These are phyloP conservation scores for Blastomyces emzantsi DNA, from an alignment of 2,329 filamentous ascomycete species.

Conservation along the genomic window DNA sequence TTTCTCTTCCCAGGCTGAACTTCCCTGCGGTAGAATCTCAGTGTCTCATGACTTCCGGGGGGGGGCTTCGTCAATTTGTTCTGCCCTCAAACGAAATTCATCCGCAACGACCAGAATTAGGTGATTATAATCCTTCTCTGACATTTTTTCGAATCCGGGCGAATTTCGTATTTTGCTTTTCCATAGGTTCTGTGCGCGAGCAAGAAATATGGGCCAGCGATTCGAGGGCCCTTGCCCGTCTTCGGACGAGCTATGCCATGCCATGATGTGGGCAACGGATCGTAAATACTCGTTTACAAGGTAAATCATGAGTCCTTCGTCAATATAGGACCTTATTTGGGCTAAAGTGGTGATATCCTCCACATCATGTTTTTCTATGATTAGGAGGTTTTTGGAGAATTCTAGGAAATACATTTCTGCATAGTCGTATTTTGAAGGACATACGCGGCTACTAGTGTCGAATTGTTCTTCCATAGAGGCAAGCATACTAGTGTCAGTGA, in stretches of 20 bases:
- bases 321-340: too few species aligned
- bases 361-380: not conserved
- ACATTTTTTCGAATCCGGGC: not conserved
- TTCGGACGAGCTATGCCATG: not conserved
- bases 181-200: conserved; percentile 1
- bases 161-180: not conserved
- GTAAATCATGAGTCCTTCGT: too few species aligned
- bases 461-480: not conserved
- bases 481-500: not conserved
- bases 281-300: not conserved
- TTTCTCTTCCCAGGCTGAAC: not conserved
- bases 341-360: too few species aligned
- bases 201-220: not conserved
- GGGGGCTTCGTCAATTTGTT: not conserved
- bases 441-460: not conserved
- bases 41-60: not conserved
- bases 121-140: not conserved
- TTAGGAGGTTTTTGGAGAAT: not conserved
- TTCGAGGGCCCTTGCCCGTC: not conserved
- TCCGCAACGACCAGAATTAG: not conserved
- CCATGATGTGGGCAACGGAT: not conserved
- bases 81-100: not conserved
- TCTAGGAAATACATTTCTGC: not conserved
- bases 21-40: not conserved
- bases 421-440: not conserved